These are phyloP conservation scores for Starmerella powellii DNA, from an alignment of 805 yeast species.

Conservation along the genomic window DNA sequence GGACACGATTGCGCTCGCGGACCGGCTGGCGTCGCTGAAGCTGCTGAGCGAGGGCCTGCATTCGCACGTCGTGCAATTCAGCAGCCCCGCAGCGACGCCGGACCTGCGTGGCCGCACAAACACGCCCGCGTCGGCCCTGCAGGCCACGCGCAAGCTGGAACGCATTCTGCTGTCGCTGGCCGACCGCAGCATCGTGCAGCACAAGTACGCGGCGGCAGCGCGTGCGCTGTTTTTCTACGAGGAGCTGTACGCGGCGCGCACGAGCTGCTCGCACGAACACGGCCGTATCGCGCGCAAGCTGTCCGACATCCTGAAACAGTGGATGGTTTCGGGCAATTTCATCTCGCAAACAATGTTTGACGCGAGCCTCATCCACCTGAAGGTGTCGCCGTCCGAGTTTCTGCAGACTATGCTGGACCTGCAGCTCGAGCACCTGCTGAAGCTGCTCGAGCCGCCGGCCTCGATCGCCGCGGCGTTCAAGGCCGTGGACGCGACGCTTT, in stretches of 20 bases:
- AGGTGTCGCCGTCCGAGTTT: constrained; percentile 15
- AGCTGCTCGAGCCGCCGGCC: constrained; percentile 1
- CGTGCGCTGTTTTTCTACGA: constrained; percentile 11
- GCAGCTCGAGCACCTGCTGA: constrained; percentile 7
- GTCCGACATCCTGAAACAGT: neutral
- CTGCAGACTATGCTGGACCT: constrained; percentile 9
- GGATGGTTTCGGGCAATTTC: constrained; percentile 8
- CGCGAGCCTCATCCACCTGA: constrained; percentile 19
- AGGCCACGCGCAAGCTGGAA: neutral
- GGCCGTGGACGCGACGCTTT: constrained; percentile 16
- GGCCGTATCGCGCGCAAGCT: constrained; percentile 1
- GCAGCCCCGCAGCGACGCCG: neutral
- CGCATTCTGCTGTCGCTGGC: constrained; percentile 2
- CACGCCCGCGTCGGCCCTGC: neutral
- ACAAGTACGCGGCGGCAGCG: constrained; percentile 11
- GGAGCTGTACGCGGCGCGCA: neutral
- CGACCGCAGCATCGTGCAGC: constrained; percentile 9
- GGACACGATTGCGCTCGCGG: constrained; percentile 13
- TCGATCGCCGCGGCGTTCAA: constrained; percentile 9
- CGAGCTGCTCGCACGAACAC: too few species aligned
- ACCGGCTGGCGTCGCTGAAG: constrained; percentile 10
- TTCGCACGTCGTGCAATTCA: constrained; percentile 3
- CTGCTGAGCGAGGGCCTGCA: constrained; percentile 9
- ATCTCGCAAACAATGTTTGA: constrained; percentile 17
- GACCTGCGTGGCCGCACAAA: neutral